Conservation (phyloP, 805 yeast species). For the Metschnikowia noctiluminum region DNA sequence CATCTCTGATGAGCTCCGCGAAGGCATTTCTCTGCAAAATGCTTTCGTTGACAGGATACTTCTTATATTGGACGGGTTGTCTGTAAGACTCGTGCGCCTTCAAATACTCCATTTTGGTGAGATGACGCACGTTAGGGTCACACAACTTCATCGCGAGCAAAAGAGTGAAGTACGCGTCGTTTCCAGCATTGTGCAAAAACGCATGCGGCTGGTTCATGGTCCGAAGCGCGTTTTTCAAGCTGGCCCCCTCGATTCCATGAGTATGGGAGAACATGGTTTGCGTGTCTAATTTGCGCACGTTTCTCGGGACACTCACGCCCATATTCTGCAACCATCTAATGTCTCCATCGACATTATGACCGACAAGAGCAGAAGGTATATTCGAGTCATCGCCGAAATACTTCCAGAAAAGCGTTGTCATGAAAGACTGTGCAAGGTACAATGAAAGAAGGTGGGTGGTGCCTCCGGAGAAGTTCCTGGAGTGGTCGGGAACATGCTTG, state of each 20-base stretch:
- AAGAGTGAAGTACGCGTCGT: slow-evolving; percentile 27
- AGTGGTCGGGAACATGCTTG: slow-evolving; percentile 22
- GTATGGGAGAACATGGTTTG: slow-evolving; percentile 14
- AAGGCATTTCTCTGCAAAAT: not conserved
- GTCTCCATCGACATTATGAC: slow-evolving; percentile 16
- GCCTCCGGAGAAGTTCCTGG: slow-evolving; percentile 18
- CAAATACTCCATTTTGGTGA: slow-evolving; percentile 1
- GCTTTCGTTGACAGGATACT: slow-evolving; percentile 1
- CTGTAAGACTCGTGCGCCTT: not conserved
- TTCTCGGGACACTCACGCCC: slow-evolving; percentile 5
- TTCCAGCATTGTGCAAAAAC: slow-evolving; percentile 27
- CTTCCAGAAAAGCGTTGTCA: slow-evolving; percentile 13
- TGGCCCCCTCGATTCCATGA: slow-evolving; percentile 18
- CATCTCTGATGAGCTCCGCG: not conserved
- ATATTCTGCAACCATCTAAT: slow-evolving; percentile 12
- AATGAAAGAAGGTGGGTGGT: slow-evolving; percentile 13
- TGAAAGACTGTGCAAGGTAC: slow-evolving; percentile 5
- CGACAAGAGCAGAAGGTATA: slow-evolving; percentile 18
- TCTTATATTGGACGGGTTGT: not conserved
- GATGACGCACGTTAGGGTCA: slow-evolving; percentile 19
- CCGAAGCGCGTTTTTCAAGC: slow-evolving; percentile 20
- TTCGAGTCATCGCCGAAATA: slow-evolving; percentile 13
- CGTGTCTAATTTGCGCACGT: slow-evolving; percentile 18
- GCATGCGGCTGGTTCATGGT: slow-evolving; percentile 21
- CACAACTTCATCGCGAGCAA: slow-evolving; percentile 23